phyloP scores from a whole-genome alignment of 2,329 filamentous ascomycete genomes.

The Aspergillus alliaceus region DNA sequence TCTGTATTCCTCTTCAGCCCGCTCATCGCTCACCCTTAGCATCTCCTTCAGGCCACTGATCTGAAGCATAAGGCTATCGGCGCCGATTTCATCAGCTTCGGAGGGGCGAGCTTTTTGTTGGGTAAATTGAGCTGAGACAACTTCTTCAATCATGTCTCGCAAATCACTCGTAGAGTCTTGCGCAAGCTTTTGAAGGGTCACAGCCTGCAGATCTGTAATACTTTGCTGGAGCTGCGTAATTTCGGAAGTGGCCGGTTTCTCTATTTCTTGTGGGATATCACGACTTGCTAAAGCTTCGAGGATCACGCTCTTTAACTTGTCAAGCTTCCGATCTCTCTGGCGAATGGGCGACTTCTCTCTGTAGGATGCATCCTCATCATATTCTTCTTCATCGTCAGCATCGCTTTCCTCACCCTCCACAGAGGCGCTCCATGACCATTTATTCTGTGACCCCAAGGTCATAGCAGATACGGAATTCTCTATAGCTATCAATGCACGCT shows the following conservation, averaged over 20 bases:
- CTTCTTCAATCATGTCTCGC: constrained; percentile 63
- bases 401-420: constrained; percentile 76
- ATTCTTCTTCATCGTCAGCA: constrained; percentile 85
- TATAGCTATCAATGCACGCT: constrained; percentile 74
- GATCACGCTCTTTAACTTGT: constrained; percentile 72
- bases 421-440: constrained; percentile 63
- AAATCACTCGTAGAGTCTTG: constrained; percentile 53
- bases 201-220: constrained; percentile 41
- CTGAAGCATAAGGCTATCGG: constrained; percentile 54
- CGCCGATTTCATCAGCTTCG: constrained; percentile 54
- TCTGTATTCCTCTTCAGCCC: constrained; percentile 64
- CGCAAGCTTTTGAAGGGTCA: constrained; percentile 37
- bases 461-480: constrained; percentile 66
- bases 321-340: constrained; percentile 70
- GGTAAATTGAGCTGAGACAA: constrained; percentile 59
- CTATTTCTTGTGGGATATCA: constrained; percentile 27
- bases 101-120: constrained; percentile 50
- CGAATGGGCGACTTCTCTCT: constrained; percentile 72
- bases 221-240: constrained; percentile 40
- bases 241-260: constrained; percentile 33
- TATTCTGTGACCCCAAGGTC: constrained; percentile 57
- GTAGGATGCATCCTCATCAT: constrained; percentile 52
- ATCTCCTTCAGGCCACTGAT: constrained; percentile 69
- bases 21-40: constrained; percentile 62
- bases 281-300: constrained; percentile 63